A percentile compares a stretch with the other conserved stretches of the same genome.
phyloP scores from a whole-genome alignment of 306 rosid genomes.

The Aeschynomene evenia region DNA sequence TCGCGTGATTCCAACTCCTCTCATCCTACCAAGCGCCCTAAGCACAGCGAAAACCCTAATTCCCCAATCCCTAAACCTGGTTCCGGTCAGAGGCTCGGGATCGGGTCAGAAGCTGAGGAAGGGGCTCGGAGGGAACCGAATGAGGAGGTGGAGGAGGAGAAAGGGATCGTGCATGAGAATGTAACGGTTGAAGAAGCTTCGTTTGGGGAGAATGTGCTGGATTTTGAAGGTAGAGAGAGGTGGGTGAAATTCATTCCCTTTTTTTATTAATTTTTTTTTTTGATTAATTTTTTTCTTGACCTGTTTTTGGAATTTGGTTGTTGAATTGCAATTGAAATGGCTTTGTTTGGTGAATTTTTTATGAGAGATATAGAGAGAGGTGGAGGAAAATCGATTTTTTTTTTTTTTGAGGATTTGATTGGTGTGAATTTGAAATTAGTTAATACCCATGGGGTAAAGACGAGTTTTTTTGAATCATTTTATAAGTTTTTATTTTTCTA shows the following conservation, averaged over 20 bases:
- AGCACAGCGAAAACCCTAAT: constrained; percentile 41
- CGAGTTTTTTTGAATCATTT: neutral
- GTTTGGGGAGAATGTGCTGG: constrained; percentile 85
- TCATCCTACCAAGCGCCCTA: constrained; percentile 41
- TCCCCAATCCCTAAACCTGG: constrained; percentile 29
- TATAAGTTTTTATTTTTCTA: neutral
- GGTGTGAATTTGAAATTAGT: neutral
- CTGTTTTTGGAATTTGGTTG: neutral
- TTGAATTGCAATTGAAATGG: constrained; percentile 8
- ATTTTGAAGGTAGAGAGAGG: constrained; percentile 90
- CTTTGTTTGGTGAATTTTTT: neutral
- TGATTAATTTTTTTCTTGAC: neutral
- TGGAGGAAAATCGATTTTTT: neutral
- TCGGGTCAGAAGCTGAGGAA: constrained; percentile 20
- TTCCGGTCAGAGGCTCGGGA: constrained; percentile 41
- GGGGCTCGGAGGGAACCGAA: neutral
- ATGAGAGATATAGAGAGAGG: neutral
- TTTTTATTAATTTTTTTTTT: neutral
- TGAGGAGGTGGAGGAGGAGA: constrained; percentile 25
- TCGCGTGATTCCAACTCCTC: constrained; percentile 37
- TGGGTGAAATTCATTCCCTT: constrained; percentile 31
- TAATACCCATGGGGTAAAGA: neutral
- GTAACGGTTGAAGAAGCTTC: constrained; percentile 61
- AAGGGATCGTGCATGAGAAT: constrained; percentile 21
- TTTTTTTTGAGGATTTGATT: neutral